Evolutionary conservation across 805 yeast species (phyloP).

Genomic region (Cyberlindnera misumaiensis): DNA sequence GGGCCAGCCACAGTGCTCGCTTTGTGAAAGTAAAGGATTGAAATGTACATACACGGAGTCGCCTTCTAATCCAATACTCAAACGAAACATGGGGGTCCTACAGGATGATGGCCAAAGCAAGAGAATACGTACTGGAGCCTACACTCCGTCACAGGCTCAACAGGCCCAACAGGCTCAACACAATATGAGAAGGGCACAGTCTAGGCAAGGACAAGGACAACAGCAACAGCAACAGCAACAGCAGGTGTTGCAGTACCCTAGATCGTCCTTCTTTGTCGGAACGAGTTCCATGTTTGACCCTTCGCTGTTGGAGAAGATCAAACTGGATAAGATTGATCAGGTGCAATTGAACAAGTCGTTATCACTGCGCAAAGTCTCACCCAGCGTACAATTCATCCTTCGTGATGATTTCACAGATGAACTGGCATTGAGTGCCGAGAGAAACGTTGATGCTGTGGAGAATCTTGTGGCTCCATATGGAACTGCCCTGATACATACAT

Average conservation of each 20-base stretch:
- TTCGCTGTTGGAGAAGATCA: slow-evolving; percentile 56
- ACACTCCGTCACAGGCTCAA: slow-evolving; percentile 2
- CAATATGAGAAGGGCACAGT: slow-evolving; percentile 2
- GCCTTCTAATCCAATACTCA: slow-evolving; percentile 35
- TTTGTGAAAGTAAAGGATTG: slow-evolving; percentile 67
- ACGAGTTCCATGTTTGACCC: slow-evolving; percentile 81
- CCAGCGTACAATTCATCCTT: slow-evolving; percentile 66
- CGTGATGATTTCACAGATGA: slow-evolving; percentile 76
- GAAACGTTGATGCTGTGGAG: slow-evolving; percentile 80
- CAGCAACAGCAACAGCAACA: slow-evolving; percentile 7
- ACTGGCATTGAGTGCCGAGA: slow-evolving; percentile 59
- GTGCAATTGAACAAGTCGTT: slow-evolving; percentile 62
- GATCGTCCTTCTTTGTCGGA: slow-evolving; percentile 86
- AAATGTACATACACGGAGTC: slow-evolving; percentile 71
- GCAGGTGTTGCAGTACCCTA: slow-evolving; percentile 70
- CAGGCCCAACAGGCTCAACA: slow-evolving; percentile 4
- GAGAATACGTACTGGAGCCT: slow-evolving; percentile 3
- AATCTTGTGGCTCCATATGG: slow-evolving; percentile 90
- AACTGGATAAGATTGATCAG: slow-evolving; percentile 69
- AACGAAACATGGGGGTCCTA: slow-evolving; percentile 24
- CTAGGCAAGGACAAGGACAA: slow-evolving; percentile 1
- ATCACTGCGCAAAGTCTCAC: slow-evolving; percentile 72
- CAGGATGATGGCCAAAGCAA: slow-evolving; percentile 7
- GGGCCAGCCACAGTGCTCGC: slow-evolving; percentile 57
- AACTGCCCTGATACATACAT: slow-evolving; percentile 66